phyloP scores from a whole-genome alignment of 1,284 basidiomycete genomes.

The Blastosporella zonata region DNA sequence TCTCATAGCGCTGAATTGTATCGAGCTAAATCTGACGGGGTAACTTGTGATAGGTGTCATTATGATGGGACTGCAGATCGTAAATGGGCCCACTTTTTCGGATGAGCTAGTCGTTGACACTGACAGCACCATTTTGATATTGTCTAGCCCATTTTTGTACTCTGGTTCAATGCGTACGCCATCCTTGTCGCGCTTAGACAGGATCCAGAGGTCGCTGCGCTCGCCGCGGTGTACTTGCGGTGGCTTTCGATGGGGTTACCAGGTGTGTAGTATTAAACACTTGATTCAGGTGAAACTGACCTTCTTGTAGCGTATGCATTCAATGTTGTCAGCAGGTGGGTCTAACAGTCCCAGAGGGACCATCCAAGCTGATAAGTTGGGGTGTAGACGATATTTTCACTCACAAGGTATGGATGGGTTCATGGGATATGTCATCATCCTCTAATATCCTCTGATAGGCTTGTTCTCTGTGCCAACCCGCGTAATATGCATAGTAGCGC shows the following conservation, averaged over 20 bases:
- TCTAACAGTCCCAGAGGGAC: not conserved
- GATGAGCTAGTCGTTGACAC: not conserved
- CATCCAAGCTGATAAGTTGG: not conserved
- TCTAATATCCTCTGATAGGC: slow-evolving; percentile 37
- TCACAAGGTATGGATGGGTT: slow-evolving; percentile 61
- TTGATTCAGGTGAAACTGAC: not conserved
- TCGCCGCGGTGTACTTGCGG: slow-evolving; percentile 75
- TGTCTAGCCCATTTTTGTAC: slow-evolving; percentile 45
- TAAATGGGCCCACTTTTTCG: not conserved
- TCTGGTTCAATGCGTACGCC: slow-evolving; percentile 81
- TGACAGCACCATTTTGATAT: not conserved
- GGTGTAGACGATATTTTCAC: slow-evolving; percentile 77
- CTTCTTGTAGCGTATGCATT: slow-evolving; percentile 1
- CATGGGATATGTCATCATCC: not conserved
- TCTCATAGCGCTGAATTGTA: slow-evolving; percentile 35
- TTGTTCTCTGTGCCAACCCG: slow-evolving; percentile 86
- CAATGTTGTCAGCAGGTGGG: slow-evolving; percentile 7
- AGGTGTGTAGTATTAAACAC: slow-evolving; percentile 26
- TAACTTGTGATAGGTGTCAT: slow-evolving; percentile 1
- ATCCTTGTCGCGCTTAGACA: slow-evolving; percentile 81
- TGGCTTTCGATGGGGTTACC: slow-evolving; percentile 83
- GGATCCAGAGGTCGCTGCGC: slow-evolving; percentile 80
- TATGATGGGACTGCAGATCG: slow-evolving; percentile 2
- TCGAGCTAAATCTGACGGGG: not conserved
- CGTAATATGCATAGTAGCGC: slow-evolving; percentile 81